These are phyloP conservation scores for Rhizopogon vesiculosus DNA, from an alignment of 768 basidiomycete genomes.

Conservation along the genomic window DNA sequence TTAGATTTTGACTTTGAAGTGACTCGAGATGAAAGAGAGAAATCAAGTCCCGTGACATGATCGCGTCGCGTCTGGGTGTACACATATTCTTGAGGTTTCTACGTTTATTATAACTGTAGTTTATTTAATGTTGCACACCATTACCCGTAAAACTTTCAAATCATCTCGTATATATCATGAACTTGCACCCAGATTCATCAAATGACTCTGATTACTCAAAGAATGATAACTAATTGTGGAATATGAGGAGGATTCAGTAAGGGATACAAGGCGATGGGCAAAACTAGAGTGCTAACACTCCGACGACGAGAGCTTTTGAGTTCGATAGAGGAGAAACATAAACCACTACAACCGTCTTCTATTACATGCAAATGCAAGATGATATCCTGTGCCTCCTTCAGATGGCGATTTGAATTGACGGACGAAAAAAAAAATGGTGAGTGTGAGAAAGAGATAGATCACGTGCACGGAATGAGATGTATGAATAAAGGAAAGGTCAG, in stretches of 20 bases:
- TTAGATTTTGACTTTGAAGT: too few relatives aligned
- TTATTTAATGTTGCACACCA: too few relatives aligned
- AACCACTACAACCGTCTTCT: slow-evolving; percentile 35
- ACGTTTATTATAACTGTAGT: too few relatives aligned
- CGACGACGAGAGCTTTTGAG: background rate
- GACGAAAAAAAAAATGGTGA: slow-evolving; percentile 13
- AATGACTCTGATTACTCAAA: slow-evolving; percentile 5
- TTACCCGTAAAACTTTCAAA: too few relatives aligned
- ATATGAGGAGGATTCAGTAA: background rate
- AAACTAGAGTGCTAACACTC: background rate
- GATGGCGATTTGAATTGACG: slow-evolving; percentile 43
- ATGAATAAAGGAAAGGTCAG: slow-evolving; percentile 29
- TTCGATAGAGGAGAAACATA: background rate
- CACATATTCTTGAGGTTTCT: too few relatives aligned
- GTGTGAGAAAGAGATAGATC: slow-evolving; percentile 32
- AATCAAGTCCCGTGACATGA: too few relatives aligned
- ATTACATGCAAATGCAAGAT: slow-evolving; percentile 54
- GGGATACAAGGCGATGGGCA: too few relatives aligned
- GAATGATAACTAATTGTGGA: background rate
- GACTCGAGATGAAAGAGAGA: too few relatives aligned
- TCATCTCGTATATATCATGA: background rate
- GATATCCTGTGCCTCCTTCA: slow-evolving; percentile 65
- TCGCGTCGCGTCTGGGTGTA: too few relatives aligned
- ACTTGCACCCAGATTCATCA: background rate
- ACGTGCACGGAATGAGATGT: slow-evolving; percentile 39